Base-by-base conservation (phyloP, 495 filamentous ascomycete species). In the Cryomyces antarcticus region DNA sequence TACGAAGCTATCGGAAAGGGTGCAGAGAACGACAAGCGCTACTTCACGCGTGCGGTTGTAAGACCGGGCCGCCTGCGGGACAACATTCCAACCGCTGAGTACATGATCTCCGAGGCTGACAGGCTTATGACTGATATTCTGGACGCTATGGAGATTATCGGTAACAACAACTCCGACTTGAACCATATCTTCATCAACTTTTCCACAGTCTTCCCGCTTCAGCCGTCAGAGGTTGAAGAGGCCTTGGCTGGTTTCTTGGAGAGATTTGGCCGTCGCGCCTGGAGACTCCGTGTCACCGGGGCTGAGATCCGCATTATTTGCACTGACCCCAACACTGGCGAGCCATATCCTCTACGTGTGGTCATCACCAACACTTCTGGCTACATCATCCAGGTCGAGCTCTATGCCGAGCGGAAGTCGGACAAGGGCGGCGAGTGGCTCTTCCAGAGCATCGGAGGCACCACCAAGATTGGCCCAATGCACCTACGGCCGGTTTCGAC, bases 131-230 rank as follows among this genome's bases (percentile, higher is more conserved):
- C 83, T 62, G 89, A 97, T 56, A 96, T 97, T 57, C 70, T 97
- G 39, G 89, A 96, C 61, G 92, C 89, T 12, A 64, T 97, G 43
- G 89, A 97, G 71, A 92, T 97, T 52, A 87, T 95, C 53, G 92
- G 92, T 45, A 93, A 92, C 71, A 96, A 93, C 71, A 88, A 93
- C 69, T 94, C 89, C 38, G 89, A 97, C 69, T 70, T 97, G 53
- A 97, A 97, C 68, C 92, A 97, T 67, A 93, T 97, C 72, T 97
- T 96, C 71, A 85, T 97, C 68, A 95, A 97, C 71, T 97, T 97
- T 68, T 83, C 81, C 0, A 80, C 80, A 7, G 82, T 95, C 41
- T 96, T 97, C 75, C 84, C 86, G 54, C 72, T 97, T 33, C 67
- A 82, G 57, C 86, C 89, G 7, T 60, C 75, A 43, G 88, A 94